Evolutionary conservation across 805 yeast genomes (phyloP).

Genomic region (Priceomyces carsonii): DNA sequence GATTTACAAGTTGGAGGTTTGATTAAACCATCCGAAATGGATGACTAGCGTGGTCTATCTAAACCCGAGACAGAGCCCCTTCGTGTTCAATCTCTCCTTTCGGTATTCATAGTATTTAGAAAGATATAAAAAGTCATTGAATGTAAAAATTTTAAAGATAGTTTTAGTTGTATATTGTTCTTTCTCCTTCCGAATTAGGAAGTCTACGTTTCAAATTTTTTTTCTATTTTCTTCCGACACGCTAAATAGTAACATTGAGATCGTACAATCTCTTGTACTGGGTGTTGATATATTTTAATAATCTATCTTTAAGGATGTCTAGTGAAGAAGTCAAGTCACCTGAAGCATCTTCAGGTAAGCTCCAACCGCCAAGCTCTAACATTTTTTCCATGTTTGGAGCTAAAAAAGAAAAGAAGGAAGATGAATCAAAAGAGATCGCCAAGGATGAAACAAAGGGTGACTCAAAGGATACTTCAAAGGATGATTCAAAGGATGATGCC

Average conservation of each 20-base stretch:
- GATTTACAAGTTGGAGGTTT: conserved; percentile 91
- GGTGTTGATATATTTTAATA: too few relatives aligned
- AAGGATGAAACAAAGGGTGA: conserved; percentile 29
- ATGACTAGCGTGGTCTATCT: too few relatives aligned
- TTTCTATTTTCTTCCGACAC: too few relatives aligned
- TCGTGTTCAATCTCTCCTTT: too few relatives aligned
- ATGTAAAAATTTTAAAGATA: neutral
- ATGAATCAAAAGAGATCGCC: conserved; percentile 18
- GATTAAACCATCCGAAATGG: conserved; percentile 92
- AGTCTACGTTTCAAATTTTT: conserved; percentile 6
- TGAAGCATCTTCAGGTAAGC: conserved; percentile 32
- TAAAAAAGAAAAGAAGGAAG: conserved; percentile 66
- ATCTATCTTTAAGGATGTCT: conserved; percentile 20
- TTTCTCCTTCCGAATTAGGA: conserved; percentile 12
- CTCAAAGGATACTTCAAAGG: conserved; percentile 30
- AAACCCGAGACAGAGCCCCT: too few relatives aligned
- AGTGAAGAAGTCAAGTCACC: conserved; percentile 30
- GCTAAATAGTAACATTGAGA: too few relatives aligned
- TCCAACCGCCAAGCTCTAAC: conserved; percentile 72
- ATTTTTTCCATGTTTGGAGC: conserved; percentile 97
- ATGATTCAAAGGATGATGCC: conserved; percentile 29
- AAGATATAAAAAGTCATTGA: neutral
- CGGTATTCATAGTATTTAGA: too few relatives aligned
- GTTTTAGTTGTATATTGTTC: neutral
- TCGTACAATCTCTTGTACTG: too few relatives aligned